Evolutionary conservation across 176 grass and related monocot genomes (phyloP).

Genomic region (Juncus inflexus): DNA sequence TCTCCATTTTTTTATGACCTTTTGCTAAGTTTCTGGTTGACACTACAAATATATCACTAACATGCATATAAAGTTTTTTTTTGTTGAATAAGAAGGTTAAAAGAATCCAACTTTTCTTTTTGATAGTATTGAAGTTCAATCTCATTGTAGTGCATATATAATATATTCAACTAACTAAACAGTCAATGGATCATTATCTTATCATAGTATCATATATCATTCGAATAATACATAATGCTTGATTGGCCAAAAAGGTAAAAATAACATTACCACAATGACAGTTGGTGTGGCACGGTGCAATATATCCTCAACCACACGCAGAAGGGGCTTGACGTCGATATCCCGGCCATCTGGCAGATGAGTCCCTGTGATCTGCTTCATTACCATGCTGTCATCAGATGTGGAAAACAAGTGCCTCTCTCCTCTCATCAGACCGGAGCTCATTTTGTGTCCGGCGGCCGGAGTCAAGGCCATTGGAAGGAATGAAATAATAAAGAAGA

Average conservation of each 20-base stretch:
- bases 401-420: slow-evolving; percentile 39
- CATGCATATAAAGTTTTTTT: no score
- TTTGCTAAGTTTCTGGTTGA: no score
- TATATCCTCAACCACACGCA: slow-evolving; percentile 31
- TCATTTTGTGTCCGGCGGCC: neutral
- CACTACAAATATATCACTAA: no score
- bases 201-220: no score
- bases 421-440: slow-evolving; percentile 10
- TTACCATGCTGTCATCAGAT: slow-evolving; percentile 31
- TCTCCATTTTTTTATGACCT: no score
- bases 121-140: no score
- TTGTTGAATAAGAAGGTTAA: no score
- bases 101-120: no score
- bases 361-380: slow-evolving; percentile 41
- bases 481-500: neutral
- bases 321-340: slow-evolving; percentile 30
- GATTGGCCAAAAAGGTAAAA: neutral
- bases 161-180: neutral
- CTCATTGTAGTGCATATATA: neutral
- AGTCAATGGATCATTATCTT: no score
- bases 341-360: slow-evolving; percentile 37
- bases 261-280: slow-evolving; percentile 20
- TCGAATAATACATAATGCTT: no score
- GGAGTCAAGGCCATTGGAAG: slow-evolving; percentile 21
- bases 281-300: slow-evolving; percentile 32